Evolutionary conservation across 495 filamentous ascomycete genomes (phyloP), one percentile per base, ranked within the genome.

Genomic region (Penicillium lividum): DNA sequence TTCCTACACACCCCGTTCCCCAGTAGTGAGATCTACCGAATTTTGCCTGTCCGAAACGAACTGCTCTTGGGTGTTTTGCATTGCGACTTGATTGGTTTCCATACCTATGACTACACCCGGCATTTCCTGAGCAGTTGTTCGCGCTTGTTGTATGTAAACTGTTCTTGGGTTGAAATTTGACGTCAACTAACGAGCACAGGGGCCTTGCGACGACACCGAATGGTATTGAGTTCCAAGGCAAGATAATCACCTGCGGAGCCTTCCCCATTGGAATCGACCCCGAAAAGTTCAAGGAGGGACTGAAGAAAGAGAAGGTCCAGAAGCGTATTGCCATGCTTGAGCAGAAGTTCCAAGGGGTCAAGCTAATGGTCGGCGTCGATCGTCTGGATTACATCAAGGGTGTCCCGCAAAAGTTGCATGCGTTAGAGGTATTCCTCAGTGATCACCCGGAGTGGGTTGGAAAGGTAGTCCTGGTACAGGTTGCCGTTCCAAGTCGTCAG

Each of bases 261-360:
- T 98, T 96, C 71, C 94, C 94, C 0, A 97, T 98, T 60, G 93
- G 93, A 40, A 98, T 98, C 67, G 93, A 97, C 59, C 93, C 94
- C 0, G 92, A 96, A 54, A 97, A 96, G 72, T 97, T 98, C 71
- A 84, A 86, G 55, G 89, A 96, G 54, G 91, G 88, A 0, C 76
- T 98, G 30, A 82, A 93, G 76, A 91, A 92, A 65, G 84, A 86
- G 16, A 89, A 86, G 58, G 91, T 98, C 1, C 86, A 92, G 65
- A 88, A 92, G 63, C 90, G 93, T 36, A 97, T 98, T 60, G 86
- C 88, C 0, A 82, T 86, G 22, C 77, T 98, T 3, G 86, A 91
- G 64, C 88, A 89, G 62, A 96, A 96, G 71, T 98, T 97, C 69
- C 87, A 95, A 59, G 94, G 93, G 53, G 90, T 95, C 53, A 97